phyloP scores from a whole-genome alignment of 1,284 basidiomycete genomes.

The Kwoniella shivajii region DNA sequence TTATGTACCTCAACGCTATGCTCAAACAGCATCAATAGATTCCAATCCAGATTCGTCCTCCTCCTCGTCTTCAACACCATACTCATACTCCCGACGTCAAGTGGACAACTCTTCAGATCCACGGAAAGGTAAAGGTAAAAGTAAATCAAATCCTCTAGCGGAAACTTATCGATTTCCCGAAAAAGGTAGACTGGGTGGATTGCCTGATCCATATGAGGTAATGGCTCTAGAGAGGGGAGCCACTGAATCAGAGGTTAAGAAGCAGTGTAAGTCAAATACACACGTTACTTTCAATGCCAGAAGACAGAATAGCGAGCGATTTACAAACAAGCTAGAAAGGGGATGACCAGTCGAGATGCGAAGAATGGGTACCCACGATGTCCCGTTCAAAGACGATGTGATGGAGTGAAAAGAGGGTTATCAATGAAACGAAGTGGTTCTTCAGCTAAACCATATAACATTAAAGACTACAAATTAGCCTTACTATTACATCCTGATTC shows the following conservation, averaged over 20 bases:
- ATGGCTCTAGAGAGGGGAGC: constrained; percentile 43
- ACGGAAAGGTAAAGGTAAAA: constrained; percentile 27
- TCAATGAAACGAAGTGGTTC: no score
- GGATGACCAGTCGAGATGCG: no score
- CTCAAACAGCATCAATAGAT: constrained; percentile 3
- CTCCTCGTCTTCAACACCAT: constrained; percentile 1
- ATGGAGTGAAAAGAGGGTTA: no score
- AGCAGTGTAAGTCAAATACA: constrained; percentile 40
- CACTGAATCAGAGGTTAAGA: constrained; percentile 43
- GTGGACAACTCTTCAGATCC: background rate
- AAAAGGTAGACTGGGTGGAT: constrained; percentile 33
- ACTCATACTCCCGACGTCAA: constrained; percentile 1
- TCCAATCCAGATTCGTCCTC: constrained; percentile 2
- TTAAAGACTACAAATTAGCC: constrained; percentile 51
- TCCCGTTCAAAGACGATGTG: no score
- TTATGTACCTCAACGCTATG: background rate
- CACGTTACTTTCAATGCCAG: no score
- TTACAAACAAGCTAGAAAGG: no score
- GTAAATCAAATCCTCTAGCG: constrained; percentile 5
- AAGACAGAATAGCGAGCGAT: no score
- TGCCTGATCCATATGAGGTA: constrained; percentile 50
- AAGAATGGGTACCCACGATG: no score
- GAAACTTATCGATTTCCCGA: constrained; percentile 41
- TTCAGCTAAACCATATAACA: no score
- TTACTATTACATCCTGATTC: constrained; percentile 53